Conservation (phyloP, 345 rosid species). For the Dipteronia dyeriana region DNA sequence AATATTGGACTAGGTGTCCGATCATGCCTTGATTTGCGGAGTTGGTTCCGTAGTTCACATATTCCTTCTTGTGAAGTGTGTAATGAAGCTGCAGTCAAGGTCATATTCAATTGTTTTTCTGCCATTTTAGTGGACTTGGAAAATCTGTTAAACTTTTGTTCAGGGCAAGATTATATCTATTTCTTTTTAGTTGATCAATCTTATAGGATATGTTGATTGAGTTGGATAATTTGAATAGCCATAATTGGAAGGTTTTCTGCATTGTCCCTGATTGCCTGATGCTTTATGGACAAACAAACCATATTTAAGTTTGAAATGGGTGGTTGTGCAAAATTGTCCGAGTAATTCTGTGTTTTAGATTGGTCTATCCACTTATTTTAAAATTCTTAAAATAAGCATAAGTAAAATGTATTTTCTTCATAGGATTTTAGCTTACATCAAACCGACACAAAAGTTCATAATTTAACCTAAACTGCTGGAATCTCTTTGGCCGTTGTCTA, state of each 20-base stretch:
- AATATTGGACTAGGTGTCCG: slow-evolving; percentile 76
- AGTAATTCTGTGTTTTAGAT: neutral
- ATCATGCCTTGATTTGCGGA: slow-evolving; percentile 82
- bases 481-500: neutral
- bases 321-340: neutral
- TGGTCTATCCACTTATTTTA: neutral
- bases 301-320: neutral
- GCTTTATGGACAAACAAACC: neutral
- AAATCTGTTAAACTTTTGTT: neutral
- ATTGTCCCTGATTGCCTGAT: neutral
- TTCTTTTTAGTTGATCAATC: slow-evolving; percentile 2
- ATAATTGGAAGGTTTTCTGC: neutral
- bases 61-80: slow-evolving; percentile 85
- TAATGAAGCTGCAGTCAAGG: slow-evolving; percentile 93
- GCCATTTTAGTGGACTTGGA: neutral
- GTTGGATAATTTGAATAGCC: neutral
- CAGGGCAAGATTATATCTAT: neutral
- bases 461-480: neutral
- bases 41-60: slow-evolving; percentile 73
- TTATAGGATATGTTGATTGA: neutral
- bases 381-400: neutral
- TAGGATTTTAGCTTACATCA: neutral
- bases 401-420: neutral
- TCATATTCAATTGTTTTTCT: slow-evolving; percentile 24
- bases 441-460: neutral